Evolutionary conservation across 2,329 filamentous ascomycete genomes (phyloP).

Genomic region (Colletotrichum sp.): DNA sequence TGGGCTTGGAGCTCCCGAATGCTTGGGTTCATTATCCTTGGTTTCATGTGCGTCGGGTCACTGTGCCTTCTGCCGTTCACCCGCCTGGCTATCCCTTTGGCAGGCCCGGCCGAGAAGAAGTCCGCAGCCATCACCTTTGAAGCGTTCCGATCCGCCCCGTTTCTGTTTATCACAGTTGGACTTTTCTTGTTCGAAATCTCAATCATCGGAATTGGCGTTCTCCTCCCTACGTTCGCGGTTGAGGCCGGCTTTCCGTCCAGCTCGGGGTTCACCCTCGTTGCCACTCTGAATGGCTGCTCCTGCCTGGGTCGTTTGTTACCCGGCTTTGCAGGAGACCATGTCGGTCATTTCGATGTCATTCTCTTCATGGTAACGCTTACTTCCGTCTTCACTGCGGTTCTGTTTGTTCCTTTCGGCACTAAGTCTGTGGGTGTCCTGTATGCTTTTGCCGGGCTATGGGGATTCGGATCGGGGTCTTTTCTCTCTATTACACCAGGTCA

Average conservation of each 20-base stretch:
- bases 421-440: slow-evolving; percentile 43
- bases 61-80: slow-evolving; percentile 38
- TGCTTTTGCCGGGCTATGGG: slow-evolving; percentile 49
- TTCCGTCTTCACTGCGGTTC: slow-evolving; percentile 40
- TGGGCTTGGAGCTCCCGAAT: slow-evolving; percentile 32
- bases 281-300: slow-evolving; percentile 47
- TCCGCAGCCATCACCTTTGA: slow-evolving; percentile 39
- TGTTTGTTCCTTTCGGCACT: slow-evolving; percentile 51
- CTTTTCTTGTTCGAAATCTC: slow-evolving; percentile 53
- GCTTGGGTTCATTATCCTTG: slow-evolving; percentile 32
- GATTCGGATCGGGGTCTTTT: slow-evolving; percentile 52
- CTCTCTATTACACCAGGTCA: slow-evolving; percentile 42
- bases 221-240: slow-evolving; percentile 50
- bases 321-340: slow-evolving; percentile 44
- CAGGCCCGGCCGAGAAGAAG: not conserved
- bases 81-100: slow-evolving; percentile 17
- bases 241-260: slow-evolving; percentile 36
- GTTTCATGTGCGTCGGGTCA: slow-evolving; percentile 27
- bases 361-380: slow-evolving; percentile 24
- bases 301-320: slow-evolving; percentile 48
- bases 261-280: slow-evolving; percentile 47
- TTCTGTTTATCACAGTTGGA: slow-evolving; percentile 44
- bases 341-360: slow-evolving; percentile 49
- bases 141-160: slow-evolving; percentile 44
- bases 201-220: slow-evolving; percentile 49